Evolutionary conservation across 179 eudicot species (phyloP).

Genomic region (Amaranthus tricolor): DNA sequence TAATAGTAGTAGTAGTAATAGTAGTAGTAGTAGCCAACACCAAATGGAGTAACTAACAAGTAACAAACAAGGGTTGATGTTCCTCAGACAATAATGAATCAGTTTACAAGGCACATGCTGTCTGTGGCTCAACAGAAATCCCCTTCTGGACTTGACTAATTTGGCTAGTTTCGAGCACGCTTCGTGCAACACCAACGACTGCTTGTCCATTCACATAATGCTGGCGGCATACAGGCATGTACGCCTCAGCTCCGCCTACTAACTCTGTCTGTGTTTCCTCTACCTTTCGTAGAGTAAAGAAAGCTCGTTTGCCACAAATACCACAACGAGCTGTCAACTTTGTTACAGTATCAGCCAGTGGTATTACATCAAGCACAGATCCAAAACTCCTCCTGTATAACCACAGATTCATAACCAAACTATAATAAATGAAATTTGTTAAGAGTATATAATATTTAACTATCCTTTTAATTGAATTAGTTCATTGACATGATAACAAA

Average conservation of each 20-base stretch:
- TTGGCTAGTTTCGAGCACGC: constrained; percentile 37
- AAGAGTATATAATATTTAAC: no score
- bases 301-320: constrained; percentile 69
- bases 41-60: no score
- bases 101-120: constrained; percentile 23
- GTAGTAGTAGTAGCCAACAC: no score
- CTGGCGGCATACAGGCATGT: constrained; percentile 94
- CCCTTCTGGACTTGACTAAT: constrained; percentile 35
- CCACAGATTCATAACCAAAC: not conserved
- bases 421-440: no score
- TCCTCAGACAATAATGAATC: not conserved
- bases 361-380: constrained; percentile 68
- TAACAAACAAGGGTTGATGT: no score
- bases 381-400: constrained; percentile 76
- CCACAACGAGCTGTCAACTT: constrained; percentile 89
- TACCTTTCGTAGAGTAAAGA: constrained; percentile 70
- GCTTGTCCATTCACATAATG: constrained; percentile 68
- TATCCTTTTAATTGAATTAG: no score
- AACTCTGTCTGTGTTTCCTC: constrained; percentile 60
- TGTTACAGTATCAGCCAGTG: constrained; percentile 85
- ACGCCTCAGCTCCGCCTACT: constrained; percentile 75
- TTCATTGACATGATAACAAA: no score
- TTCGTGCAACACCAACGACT: constrained; percentile 39
- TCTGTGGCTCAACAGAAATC: constrained; percentile 15
- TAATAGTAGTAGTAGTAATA: no score